phyloP scores from a whole-genome alignment of 163 green algal genomes.

The Volvox carteri region DNA sequence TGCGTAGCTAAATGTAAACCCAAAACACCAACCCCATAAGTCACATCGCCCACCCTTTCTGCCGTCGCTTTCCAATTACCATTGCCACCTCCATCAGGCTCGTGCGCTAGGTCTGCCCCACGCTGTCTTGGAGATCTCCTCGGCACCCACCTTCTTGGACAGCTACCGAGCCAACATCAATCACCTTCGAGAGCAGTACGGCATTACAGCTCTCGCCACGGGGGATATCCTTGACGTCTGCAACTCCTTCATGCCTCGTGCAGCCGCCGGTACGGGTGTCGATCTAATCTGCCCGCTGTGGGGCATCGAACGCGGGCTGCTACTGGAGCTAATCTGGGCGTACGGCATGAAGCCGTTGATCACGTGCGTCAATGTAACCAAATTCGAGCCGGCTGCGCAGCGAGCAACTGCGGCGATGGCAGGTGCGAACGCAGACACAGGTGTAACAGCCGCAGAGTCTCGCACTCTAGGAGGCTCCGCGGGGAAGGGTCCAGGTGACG shows the following conservation, averaged over 20 bases:
- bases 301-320: constrained; percentile 12
- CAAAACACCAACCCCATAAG: no score
- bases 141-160: constrained; percentile 39
- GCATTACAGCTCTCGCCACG: constrained; percentile 44
- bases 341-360: constrained; percentile 45
- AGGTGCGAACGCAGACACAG: neutral
- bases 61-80: no score
- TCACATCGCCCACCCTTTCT: no score
- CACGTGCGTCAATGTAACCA: constrained; percentile 55
- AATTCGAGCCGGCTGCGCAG: constrained; percentile 33
- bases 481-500: neutral
- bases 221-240: constrained; percentile 63
- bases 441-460: neutral
- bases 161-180: constrained; percentile 38
- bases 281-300: constrained; percentile 53
- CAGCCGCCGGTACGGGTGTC: constrained; percentile 25
- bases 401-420: neutral
- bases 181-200: neutral
- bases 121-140: constrained; percentile 6
- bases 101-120: constrained; percentile 44
- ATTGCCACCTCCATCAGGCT: neutral
- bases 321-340: constrained; percentile 53
- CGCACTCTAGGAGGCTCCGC: neutral
- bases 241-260: constrained; percentile 58
- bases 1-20: no score